A percentile compares a stretch with the other conserved stretches of the same genome.
These are phyloP conservation scores for Populus nigra DNA, from an alignment of 345 rosid species.

Conservation along the genomic window DNA sequence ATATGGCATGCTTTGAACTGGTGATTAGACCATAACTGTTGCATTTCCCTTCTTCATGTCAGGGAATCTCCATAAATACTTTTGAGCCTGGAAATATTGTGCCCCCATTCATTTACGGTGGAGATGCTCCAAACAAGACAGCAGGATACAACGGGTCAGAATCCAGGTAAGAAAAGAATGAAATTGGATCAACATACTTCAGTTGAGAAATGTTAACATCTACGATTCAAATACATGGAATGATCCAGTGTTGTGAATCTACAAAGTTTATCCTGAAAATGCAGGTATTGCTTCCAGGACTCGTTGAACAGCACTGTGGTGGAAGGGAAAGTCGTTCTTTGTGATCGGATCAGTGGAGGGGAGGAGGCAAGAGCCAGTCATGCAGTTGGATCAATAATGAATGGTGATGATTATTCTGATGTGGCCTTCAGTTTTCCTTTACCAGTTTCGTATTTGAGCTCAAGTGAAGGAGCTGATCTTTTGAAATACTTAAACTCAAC, in stretches of 20 bases:
- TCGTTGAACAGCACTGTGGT: constrained; percentile 16
- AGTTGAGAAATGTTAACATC: too few relatives aligned
- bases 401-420: constrained; percentile 2
- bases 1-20: too few relatives aligned
- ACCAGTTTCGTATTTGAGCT: constrained; percentile 22
- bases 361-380: constrained; percentile 10
- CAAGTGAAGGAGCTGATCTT: constrained; percentile 11
- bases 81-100: constrained; percentile 20
- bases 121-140: constrained; percentile 32
- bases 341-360: constrained; percentile 9
- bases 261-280: background rate
- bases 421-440: constrained; percentile 21
- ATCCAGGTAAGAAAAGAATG: too few relatives aligned
- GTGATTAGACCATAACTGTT: too few relatives aligned
- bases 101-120: constrained; percentile 27
- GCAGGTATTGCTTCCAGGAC: constrained; percentile 15
- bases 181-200: too few relatives aligned
- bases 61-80: constrained; percentile 28
- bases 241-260: too few relatives aligned
- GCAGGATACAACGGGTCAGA: background rate
- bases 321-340: constrained; percentile 21
- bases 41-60: background rate
- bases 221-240: too few relatives aligned
- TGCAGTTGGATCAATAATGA: constrained; percentile 24
- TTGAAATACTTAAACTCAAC: constrained; percentile 29